Evolutionary conservation across 1,284 basidiomycete species (phyloP), one percentile per base, ranked within the genome.

Genomic region (Austroboletus niveus): DNA sequence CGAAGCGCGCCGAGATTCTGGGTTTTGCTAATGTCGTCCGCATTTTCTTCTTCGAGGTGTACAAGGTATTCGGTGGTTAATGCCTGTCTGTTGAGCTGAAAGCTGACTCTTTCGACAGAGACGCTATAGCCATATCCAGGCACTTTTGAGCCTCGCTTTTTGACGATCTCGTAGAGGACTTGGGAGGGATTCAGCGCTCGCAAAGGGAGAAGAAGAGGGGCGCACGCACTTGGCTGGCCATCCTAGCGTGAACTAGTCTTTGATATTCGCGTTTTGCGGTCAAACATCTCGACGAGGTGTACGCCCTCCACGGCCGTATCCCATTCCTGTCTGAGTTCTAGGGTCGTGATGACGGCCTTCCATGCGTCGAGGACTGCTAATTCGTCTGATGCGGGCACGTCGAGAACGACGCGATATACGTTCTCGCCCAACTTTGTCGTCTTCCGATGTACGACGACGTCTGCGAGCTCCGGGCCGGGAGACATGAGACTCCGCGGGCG

Each of bases 221-320:
- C 29, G 46, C 36, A 79, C 89, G 67, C 65, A 94, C 91, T 89
- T 96, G 49, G 93, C 94, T 52, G 96, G 96, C 96, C 96, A 98
- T 2, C 96, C 97, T 8, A 98, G 73, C 7, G 86, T 85, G 68
- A 92, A 98, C 61, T 93, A 90, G 94, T 95, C 74, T 90, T 93
- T 47, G 82, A 81, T 60, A 98, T 88, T 54, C 92, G 78, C 5
- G 94, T 96, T 53, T 81, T 80, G 29, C 86, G 84, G 66, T 96
- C 94, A 52, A 96, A 82, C 71, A 93, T 78, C 69, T 98, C 94
- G 41, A 98, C 71, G 15, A 93, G 72, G 59, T 87, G 84, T 1
- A 92, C 84, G 40, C 85, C 81, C 60, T 97, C 92, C 9, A 98
- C 94, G 51, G 94, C 87, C 14, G 90, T 87, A 66, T 98, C 95